Percentiles rank a stretch among this genome's conserved stretches.
These are phyloP conservation scores for Diplodia mutila DNA, from an alignment of 2,329 filamentous ascomycete genomes.

Conservation along the genomic window DNA sequence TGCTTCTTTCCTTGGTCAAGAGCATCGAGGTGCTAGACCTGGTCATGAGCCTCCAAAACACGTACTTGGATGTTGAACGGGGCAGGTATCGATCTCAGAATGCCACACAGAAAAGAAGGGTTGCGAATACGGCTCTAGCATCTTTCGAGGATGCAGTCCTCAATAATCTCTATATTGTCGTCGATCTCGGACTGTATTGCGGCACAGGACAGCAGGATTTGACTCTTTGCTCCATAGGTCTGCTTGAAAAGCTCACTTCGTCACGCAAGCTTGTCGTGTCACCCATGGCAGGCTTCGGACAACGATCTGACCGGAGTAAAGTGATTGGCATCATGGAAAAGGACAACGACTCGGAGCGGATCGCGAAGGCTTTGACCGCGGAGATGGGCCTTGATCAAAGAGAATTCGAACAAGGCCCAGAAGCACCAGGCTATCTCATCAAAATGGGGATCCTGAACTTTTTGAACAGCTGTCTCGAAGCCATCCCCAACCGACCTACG, in stretches of 20 bases:
- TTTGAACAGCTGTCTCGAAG: conserved; percentile 76
- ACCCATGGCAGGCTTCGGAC: conserved; percentile 64
- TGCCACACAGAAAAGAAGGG: conserved; percentile 61
- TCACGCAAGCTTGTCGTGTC: conserved; percentile 79
- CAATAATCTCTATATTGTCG: conserved; percentile 76
- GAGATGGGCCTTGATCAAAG: conserved; percentile 68
- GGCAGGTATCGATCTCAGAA: conserved; percentile 49
- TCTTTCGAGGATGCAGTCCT: conserved; percentile 92
- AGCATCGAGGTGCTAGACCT: conserved; percentile 83
- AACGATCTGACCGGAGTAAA: conserved; percentile 73
- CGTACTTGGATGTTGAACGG: conserved; percentile 78
- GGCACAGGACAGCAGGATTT: conserved; percentile 81
- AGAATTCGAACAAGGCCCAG: conserved; percentile 72
- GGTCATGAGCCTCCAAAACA: conserved; percentile 84
- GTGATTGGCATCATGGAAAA: conserved; percentile 86
- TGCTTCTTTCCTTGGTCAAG: conserved; percentile 76
- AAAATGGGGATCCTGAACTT: conserved; percentile 87
- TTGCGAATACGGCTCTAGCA: conserved; percentile 76
- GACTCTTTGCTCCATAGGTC: conserved; percentile 76
- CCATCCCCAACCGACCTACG: conserved; percentile 76
- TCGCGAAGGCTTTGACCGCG: conserved; percentile 71
- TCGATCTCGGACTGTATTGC: conserved; percentile 84
- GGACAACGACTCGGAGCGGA: conserved; percentile 77
- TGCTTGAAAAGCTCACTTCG: conserved; percentile 84
- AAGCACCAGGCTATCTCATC: conserved; percentile 74